Evolutionary conservation across 495 filamentous ascomycete genomes (phyloP).

Genomic region (Tetracladium marchalianum): DNA sequence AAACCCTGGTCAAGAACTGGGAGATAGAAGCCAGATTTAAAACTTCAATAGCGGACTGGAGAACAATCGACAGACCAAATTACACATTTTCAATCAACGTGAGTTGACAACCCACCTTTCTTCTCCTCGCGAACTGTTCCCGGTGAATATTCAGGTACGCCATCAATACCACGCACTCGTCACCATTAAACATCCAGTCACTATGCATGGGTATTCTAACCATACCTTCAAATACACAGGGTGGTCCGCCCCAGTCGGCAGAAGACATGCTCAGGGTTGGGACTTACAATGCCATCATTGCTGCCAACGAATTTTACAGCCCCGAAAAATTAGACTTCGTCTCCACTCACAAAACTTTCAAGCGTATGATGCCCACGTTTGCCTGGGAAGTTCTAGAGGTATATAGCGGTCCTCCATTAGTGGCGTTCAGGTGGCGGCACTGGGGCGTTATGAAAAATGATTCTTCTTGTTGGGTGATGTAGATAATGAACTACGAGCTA

Average conservation of each 20-base stretch:
- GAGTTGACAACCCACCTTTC: no score
- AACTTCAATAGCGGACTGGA: constrained; percentile 47
- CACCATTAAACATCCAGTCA: no score
- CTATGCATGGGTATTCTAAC: no score
- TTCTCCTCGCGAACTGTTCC: no score
- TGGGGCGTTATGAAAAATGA: constrained; percentile 57
- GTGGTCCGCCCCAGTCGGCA: constrained; percentile 38
- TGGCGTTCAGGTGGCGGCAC: constrained; percentile 53
- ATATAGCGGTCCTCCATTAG: constrained; percentile 48
- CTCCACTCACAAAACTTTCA: constrained; percentile 55
- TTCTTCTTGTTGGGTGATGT: constrained; percentile 19
- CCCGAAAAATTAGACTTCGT: constrained; percentile 47
- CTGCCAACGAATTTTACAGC: constrained; percentile 50
- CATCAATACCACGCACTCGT: no score
- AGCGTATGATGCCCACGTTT: constrained; percentile 61
- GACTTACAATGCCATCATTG: constrained; percentile 59
- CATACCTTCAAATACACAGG: constrained; percentile 7
- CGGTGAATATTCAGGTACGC: no score
- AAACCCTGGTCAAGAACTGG: constrained; percentile 67
- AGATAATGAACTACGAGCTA: not conserved
- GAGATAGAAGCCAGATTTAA: constrained; percentile 63
- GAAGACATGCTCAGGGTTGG: constrained; percentile 58
- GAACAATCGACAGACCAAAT: constrained; percentile 43
- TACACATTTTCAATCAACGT: constrained; percentile 53
- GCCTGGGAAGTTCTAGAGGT: constrained; percentile 62